phyloP scores from a whole-genome alignment of 176 grass and related monocot genomes.

The Zea luxurians region DNA sequence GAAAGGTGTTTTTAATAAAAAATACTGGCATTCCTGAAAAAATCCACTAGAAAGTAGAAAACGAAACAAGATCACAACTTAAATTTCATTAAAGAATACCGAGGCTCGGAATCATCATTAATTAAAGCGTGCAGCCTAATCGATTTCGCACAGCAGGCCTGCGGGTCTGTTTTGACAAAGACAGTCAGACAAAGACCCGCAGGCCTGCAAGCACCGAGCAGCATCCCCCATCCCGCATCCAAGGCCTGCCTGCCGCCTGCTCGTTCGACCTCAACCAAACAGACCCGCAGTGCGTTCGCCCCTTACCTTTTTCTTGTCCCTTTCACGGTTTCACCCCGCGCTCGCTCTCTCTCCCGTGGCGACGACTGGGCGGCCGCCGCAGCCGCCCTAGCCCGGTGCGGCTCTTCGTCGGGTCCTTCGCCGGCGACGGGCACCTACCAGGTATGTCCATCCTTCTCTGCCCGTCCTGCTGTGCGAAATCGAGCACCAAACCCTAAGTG shows the following conservation, averaged over 20 bases:
- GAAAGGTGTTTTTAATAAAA: background rate
- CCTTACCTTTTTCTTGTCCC: background rate
- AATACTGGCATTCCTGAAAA: background rate
- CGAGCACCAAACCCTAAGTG: slow-evolving; percentile 2
- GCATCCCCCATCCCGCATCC: background rate
- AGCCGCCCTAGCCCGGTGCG: background rate
- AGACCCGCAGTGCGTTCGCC: background rate
- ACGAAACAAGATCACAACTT: background rate
- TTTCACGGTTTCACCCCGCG: background rate
- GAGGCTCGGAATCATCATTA: too few species aligned
- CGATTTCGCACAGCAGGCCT: too few species aligned
- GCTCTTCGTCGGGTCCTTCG: background rate
- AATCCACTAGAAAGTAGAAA: background rate
- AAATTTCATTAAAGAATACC: background rate
- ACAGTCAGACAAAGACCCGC: too few species aligned
- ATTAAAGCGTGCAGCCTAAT: too few species aligned
- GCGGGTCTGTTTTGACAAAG: too few species aligned
- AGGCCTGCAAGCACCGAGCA: too few species aligned
- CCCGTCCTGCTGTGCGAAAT: background rate
- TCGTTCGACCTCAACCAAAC: background rate
- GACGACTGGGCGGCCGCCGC: background rate
- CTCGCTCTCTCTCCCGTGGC: background rate
- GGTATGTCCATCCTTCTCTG: background rate
- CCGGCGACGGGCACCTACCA: background rate
- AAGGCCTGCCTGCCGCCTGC: background rate